Evolutionary conservation across 208 protist species (phyloP), one percentile per base, ranked within the genome.

Genomic region (Acanthamoeba sp.): DNA sequence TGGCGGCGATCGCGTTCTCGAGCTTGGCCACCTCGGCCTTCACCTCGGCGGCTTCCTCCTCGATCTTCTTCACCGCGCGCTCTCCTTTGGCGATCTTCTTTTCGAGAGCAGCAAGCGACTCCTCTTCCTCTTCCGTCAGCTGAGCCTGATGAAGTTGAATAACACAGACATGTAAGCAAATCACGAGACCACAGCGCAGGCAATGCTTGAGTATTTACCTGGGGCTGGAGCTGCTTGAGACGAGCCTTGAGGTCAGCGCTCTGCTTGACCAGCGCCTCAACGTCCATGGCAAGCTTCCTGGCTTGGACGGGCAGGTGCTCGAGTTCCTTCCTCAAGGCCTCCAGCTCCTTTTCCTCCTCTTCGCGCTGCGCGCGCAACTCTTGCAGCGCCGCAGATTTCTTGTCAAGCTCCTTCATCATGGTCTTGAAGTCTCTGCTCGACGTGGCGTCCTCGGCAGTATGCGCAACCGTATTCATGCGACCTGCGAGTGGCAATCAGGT

Each of bases 11-110:
- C 40, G 95, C 20, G 45, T 97, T 87, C 97, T 98, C 71, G 97
- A 99, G 82, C 40, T 94, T n/a, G 78, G 98, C 96, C 24, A 99
- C 96, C 59, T 97, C 90, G 50, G 85, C 78, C 95, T 99, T 96
- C 0, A 99, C 64, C 71, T 96, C 64, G 27, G 73, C 78, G 7
- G 97, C 78, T 38, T 93, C 89, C 7, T 59, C 34, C 64, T 97
- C 87, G 27, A 94, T 32, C 48, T 96, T 93, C 10, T 66, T 73
- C 1, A 96, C 29, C 1, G 94, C 48, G 6, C 87, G 12, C 94
- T 87, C 93, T 1, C 55, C 52, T 52, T 50, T 40, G 6, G 69
- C 34, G 22, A 59, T 57, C 32, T 93, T 24, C 45, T 94, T 38
- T 93, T 82, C 91, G 29, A 90, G 82, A 3, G 45, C n/a, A 29